These are phyloP conservation scores for Amylostereum chailletii DNA, from an alignment of 1,284 basidiomycete species.

Conservation along the genomic window DNA sequence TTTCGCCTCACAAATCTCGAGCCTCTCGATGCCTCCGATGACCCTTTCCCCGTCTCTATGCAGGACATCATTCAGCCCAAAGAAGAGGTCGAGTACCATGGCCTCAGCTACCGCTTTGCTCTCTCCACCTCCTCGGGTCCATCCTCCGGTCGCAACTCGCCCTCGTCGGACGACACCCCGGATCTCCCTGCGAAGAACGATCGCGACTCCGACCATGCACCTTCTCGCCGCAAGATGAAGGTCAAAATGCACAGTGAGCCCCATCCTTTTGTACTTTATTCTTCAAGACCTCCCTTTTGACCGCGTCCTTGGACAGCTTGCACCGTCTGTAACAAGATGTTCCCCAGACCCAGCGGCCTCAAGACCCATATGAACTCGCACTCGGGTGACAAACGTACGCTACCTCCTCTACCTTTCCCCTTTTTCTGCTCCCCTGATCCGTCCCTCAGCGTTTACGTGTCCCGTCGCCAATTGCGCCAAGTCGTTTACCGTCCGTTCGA, in stretches of 20 bases:
- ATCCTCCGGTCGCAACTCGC: constrained; percentile 1
- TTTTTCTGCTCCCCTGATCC: constrained; percentile 1
- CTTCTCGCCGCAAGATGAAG: no score
- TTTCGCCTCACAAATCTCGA: constrained; percentile 11
- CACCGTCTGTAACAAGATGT: constrained; percentile 47
- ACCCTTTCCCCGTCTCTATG: constrained; percentile 13
- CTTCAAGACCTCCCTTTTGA: no score
- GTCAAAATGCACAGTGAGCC: no score
- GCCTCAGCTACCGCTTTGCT: constrained; percentile 11
- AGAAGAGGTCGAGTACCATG: constrained; percentile 11
- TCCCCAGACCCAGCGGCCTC: constrained; percentile 58
- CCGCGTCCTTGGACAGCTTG: constrained; percentile 20
- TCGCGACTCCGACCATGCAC: no score
- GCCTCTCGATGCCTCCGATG: constrained; percentile 11
- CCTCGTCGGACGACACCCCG: constrained; percentile 2
- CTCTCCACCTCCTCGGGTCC: constrained; percentile 5
- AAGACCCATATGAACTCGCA: constrained; percentile 69
- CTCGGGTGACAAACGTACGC: constrained; percentile 55
- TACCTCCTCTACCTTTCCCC: not conserved
- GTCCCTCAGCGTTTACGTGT: constrained; percentile 42
- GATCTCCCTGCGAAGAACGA: no score
- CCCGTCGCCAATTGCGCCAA: constrained; percentile 44
- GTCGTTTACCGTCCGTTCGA: constrained; percentile 56
- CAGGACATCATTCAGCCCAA: constrained; percentile 10
- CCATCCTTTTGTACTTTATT: no score